Percentiles rank a stretch among this genome's conserved stretches.
phyloP scores from a whole-genome alignment of 306 rosid species.

The Corylus americana region DNA sequence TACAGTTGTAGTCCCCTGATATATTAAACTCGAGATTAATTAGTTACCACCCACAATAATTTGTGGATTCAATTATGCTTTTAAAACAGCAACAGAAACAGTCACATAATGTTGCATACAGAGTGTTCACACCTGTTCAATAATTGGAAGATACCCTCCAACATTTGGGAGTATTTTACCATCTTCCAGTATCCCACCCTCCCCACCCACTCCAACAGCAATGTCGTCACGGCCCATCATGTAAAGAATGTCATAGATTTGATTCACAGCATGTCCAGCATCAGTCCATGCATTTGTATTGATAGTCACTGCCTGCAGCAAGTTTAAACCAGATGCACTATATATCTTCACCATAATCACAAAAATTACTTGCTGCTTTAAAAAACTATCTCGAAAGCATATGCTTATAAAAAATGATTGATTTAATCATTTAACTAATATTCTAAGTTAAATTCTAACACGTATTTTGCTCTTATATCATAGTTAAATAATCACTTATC shows the following conservation, averaged over 20 bases:
- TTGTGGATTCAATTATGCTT: not conserved
- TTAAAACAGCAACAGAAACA: not conserved
- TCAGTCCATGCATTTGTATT: conserved; percentile 84
- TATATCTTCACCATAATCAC: not conserved
- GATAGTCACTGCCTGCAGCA: conserved; percentile 71
- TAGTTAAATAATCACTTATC: too few relatives aligned
- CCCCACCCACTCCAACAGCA: conserved; percentile 92
- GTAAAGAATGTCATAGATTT: conserved; percentile 79
- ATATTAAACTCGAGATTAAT: conserved; percentile 12
- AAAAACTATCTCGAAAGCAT: not conserved
- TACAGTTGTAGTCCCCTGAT: conserved; percentile 70
- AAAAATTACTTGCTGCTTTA: not conserved
- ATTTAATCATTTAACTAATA: too few relatives aligned
- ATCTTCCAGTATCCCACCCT: conserved; percentile 74
- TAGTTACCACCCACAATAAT: not conserved
- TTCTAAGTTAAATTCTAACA: too few relatives aligned
- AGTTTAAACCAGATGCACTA: not conserved
- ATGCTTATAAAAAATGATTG: too few relatives aligned
- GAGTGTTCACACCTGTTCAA: conserved; percentile 66
- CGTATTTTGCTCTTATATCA: too few relatives aligned
- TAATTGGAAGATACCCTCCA: conserved; percentile 90
- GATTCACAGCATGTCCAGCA: conserved; percentile 87
- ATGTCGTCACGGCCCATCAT: conserved; percentile 94
- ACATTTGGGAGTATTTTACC: conserved; percentile 78
- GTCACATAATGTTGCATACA: too few relatives aligned